A percentile compares a stretch with the other conserved stretches of the same genome.
These are phyloP conservation scores for Rhizophagus sp. DNA, from an alignment of 192 early-diverging fungal genomes.

Conservation along the genomic window DNA sequence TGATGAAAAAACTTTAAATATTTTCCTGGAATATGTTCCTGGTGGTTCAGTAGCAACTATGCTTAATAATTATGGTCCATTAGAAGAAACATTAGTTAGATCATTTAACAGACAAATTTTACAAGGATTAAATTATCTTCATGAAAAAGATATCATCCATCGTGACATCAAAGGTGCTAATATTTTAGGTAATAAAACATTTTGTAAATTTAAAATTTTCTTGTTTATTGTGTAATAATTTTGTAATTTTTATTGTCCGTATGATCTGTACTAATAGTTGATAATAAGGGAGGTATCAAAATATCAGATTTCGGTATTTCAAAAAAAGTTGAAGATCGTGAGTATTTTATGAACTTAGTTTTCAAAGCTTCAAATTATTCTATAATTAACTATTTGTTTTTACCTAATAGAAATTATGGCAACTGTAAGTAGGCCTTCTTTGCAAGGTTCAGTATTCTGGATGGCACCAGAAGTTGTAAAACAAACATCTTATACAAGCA, in stretches of 20 bases:
- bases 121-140: constrained; percentile 91
- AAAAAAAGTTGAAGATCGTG: constrained; percentile 85
- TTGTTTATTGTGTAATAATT: background rate
- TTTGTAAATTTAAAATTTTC: constrained; percentile 17
- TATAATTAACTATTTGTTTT: background rate
- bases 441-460: constrained; percentile 98
- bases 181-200: constrained; percentile 53
- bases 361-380: too few species aligned
- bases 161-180: constrained; percentile 98
- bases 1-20: constrained; percentile 75
- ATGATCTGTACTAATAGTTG: constrained; percentile 47
- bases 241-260: too few species aligned
- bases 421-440: constrained; percentile 61
- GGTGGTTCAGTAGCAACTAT: constrained; percentile 92
- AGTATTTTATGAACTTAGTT: constrained; percentile 25
- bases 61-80: constrained; percentile 84
- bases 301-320: constrained; percentile 99
- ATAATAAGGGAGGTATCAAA: constrained; percentile 91
- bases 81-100: constrained; percentile 80
- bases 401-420: constrained; percentile 26
- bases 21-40: constrained; percentile 97
- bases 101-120: constrained; percentile 90
- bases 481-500: constrained; percentile 87
- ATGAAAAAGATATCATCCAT: constrained; percentile 93
- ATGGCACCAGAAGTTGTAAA: constrained; percentile 99